phyloP scores from a whole-genome alignment of 164 flowering plant genomes.

The Protea cynaroides region DNA sequence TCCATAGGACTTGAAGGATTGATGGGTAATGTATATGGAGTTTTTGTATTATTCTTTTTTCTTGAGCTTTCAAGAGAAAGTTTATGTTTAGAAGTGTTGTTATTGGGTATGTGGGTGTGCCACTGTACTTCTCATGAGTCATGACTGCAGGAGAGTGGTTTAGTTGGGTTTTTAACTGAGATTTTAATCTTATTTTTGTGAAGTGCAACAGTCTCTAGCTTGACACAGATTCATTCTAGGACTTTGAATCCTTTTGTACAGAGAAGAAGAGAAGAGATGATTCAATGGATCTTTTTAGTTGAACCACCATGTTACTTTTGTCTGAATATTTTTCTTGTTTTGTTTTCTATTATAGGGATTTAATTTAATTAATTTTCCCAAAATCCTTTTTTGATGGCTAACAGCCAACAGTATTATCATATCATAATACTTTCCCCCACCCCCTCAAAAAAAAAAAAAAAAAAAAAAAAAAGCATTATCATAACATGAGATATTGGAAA shows the following conservation, averaged over 20 bases:
- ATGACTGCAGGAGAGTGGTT: not conserved
- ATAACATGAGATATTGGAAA: not conserved
- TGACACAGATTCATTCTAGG: conserved; percentile 3
- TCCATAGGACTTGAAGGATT: not conserved
- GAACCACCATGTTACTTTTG: not conserved
- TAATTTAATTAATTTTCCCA: not conserved
- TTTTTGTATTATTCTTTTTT: conserved; percentile 4
- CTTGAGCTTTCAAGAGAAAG: conserved; percentile 1
- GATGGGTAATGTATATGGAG: conserved; percentile 1
- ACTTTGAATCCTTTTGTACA: conserved; percentile 6
- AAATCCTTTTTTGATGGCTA: not conserved
- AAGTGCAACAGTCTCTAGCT: conserved; percentile 7
- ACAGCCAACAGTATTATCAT: too few species aligned
- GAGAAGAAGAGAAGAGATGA: conserved; percentile 1
- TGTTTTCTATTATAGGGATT: not conserved
- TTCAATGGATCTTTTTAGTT: not conserved
- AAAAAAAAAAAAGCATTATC: too few species aligned
- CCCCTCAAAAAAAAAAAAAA: too few species aligned
- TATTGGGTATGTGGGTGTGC: not conserved
- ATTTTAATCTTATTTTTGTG: conserved; percentile 2
- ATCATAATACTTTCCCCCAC: too few species aligned
- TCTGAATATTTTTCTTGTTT: not conserved
- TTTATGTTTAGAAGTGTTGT: conserved; percentile 5
- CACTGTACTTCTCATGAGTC: not conserved
- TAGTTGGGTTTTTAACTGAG: not conserved